These are phyloP conservation scores for Xylaria venustula DNA, from an alignment of 495 filamentous ascomycete genomes.

Conservation along the genomic window DNA sequence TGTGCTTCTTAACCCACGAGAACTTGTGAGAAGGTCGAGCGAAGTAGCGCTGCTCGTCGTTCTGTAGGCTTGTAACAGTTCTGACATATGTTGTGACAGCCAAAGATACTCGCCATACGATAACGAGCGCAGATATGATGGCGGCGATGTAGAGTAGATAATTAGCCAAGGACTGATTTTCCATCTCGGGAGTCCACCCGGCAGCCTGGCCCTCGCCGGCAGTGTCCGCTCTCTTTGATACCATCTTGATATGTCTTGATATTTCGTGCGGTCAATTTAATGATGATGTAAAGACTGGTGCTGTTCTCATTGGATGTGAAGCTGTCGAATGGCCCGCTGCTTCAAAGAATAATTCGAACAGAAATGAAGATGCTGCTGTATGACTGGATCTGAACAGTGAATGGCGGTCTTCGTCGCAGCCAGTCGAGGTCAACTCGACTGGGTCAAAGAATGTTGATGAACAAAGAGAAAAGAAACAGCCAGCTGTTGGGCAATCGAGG, in stretches of 20 bases:
- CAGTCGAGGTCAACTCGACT: conserved; percentile 27
- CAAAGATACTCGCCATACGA: conserved; percentile 49
- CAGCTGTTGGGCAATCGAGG: conserved; percentile 20
- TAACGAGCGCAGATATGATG: conserved; percentile 38
- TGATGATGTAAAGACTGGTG: neutral
- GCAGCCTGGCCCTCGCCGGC: conserved; percentile 28
- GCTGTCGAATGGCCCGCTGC: neutral
- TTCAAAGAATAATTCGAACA: neutral
- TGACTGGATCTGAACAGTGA: neutral
- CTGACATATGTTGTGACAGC: conserved; percentile 68
- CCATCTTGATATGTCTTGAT: conserved; percentile 16
- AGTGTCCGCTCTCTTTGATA: conserved; percentile 8
- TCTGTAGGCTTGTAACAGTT: conserved; percentile 66
- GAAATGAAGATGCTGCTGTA: conserved; percentile 1
- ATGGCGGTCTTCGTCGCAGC: conserved; percentile 1
- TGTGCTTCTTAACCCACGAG: conserved; percentile 74
- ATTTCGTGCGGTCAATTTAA: neutral
- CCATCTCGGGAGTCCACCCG: conserved; percentile 33
- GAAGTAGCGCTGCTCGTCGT: conserved; percentile 62
- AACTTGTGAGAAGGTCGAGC: conserved; percentile 45
- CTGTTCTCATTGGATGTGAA: neutral
- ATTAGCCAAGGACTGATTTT: conserved; percentile 44
- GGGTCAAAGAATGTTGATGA: conserved; percentile 13
- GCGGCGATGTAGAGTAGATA: conserved; percentile 50
- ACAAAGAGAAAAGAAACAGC: conserved; percentile 22